Base-by-base conservation (phyloP, 352 stramenopile species). In the Globisporangium paddicum region DNA sequence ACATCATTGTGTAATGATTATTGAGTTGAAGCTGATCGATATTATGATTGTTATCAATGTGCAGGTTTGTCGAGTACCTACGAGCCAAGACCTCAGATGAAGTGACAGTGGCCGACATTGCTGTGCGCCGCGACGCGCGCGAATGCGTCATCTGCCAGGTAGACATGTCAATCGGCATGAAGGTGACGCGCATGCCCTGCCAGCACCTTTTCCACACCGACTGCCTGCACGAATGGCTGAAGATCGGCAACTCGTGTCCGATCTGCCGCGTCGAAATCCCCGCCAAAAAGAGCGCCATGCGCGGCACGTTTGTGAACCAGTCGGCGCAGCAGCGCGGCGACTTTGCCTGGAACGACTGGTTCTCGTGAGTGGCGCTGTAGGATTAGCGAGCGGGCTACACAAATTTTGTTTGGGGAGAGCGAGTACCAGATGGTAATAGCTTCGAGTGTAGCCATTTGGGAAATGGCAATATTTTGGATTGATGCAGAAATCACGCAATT, bases 121-220 rank as follows among this genome's bases (percentile, higher is more conserved):
- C 70, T 16, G 80, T 89, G 21, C 77, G 77, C 10, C 86, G 87
- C 30, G 67, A 93, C 52, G 80, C 73, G 23, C 80, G 79, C 28
- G 83, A 93, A 55, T 93, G 83, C 53, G 83, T 90, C 11, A 89
- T 93, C 46, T 93, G 83, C 63, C 83, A 93, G 66, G 77, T 87
- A 25, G 80, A 90, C 11, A 80, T 90, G 68, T 67, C 72, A 11
- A 83, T 90, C 51, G 83, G 83, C 10, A 82, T 76, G 68, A 70
- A 75, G 34, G 75, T 90, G 44, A 90, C 79, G 16, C 71, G 76
- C 14, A 89, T 89, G 79, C 79, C 79, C 7, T 89, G 79, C 23
- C 79, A 89, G 82, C 83, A 93, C 64, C 75, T 93, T 60, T 93
- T 93, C 68, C 83, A 93, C 67, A 87, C 79, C 16, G 68, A 74